Evolutionary conservation across 805 yeast genomes (phyloP).

Genomic region (Schizosaccharomyces octosporus): DNA sequence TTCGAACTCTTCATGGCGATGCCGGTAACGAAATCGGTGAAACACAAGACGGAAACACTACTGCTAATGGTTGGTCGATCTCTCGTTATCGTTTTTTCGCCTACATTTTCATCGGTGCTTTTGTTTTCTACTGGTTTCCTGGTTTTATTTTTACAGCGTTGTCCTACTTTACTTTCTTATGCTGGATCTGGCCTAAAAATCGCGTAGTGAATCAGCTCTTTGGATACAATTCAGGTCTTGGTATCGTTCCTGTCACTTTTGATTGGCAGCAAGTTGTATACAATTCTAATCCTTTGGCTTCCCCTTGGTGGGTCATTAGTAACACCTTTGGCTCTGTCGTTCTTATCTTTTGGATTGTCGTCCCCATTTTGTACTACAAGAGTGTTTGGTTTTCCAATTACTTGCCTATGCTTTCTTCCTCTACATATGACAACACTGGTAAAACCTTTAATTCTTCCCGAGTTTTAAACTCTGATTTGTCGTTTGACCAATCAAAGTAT

Average conservation of each 20-base stretch:
- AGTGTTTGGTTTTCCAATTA: conserved; percentile 35
- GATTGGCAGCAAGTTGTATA: conserved; percentile 42
- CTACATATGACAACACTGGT: conserved; percentile 11
- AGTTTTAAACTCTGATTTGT: conserved; percentile 21
- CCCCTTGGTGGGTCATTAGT: conserved; percentile 26
- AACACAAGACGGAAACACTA: conserved; percentile 21
- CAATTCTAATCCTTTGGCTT: conserved; percentile 37
- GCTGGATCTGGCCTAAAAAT: conserved; percentile 40
- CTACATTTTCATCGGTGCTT: conserved; percentile 18
- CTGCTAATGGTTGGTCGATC: conserved; percentile 37
- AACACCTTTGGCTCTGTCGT: conserved; percentile 25
- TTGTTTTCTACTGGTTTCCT: conserved; percentile 36
- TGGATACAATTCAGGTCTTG: conserved; percentile 38
- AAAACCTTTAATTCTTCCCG: conserved; percentile 22
- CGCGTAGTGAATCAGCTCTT: conserved; percentile 38
- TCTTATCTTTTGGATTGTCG: conserved; percentile 27
- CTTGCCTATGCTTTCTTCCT: conserved; percentile 27
- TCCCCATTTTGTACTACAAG: conserved; percentile 28
- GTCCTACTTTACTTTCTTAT: conserved; percentile 31
- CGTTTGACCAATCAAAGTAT: conserved; percentile 25
- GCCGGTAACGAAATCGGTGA: background rate
- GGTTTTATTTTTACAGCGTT: conserved; percentile 34
- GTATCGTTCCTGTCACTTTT: conserved; percentile 39
- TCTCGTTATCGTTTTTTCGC: conserved; percentile 27
- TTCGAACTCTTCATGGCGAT: conserved; percentile 22